phyloP scores from a whole-genome alignment of 2,329 filamentous ascomycete genomes.

The Claviceps sp. region DNA sequence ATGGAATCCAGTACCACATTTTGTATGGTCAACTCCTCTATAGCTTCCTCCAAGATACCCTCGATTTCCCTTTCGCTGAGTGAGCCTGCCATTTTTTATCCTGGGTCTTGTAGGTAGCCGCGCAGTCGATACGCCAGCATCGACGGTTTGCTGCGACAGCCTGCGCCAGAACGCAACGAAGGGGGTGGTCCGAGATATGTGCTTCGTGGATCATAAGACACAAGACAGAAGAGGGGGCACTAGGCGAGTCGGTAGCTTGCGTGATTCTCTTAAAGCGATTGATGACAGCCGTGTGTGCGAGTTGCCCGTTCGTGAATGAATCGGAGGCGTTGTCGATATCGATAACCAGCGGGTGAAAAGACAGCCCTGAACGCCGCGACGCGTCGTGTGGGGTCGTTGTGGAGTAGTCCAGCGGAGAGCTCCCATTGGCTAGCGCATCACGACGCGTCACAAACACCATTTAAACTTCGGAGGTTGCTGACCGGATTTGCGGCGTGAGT shows the following conservation, averaged over 20 bases:
- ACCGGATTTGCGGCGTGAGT: no score
- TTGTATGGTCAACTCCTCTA: constrained; percentile 29
- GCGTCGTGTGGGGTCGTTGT: not conserved
- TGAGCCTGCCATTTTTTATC: not conserved
- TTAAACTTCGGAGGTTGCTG: no score
- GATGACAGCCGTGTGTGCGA: no score
- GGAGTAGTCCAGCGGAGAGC: not conserved
- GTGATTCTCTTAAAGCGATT: not conserved
- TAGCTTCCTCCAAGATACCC: constrained; percentile 15
- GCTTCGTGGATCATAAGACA: not conserved
- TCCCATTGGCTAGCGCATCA: not conserved
- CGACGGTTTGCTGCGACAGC: not conserved
- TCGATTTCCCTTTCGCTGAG: not conserved
- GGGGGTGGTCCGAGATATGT: not conserved
- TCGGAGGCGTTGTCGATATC: not conserved
- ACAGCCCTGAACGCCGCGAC: not conserved
- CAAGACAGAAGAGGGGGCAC: not conserved
- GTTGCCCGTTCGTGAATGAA: not conserved
- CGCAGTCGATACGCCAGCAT: constrained; percentile 6
- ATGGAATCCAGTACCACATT: constrained; percentile 30
- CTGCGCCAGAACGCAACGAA: not conserved
- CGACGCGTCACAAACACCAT: not conserved
- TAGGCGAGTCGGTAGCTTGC: not conserved
- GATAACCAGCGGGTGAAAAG: not conserved
- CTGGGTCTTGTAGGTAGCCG: constrained; percentile 2